phyloP scores from a whole-genome alignment of 208 protist genomes.

The Crithidia thermophila region DNA sequence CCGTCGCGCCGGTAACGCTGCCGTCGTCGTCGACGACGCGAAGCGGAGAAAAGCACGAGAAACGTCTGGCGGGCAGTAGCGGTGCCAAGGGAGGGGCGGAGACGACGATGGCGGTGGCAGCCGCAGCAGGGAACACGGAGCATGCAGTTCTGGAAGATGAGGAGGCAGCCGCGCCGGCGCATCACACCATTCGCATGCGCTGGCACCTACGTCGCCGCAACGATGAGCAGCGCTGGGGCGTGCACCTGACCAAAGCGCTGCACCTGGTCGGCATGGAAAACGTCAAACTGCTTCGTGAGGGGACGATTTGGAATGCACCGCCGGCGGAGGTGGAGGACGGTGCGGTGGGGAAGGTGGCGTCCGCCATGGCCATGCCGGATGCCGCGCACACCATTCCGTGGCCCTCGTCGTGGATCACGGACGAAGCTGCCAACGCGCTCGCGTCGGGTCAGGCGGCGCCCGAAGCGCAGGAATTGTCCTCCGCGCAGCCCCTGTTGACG shows the following conservation, averaged over 20 bases:
- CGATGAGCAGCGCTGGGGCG: conserved; percentile 64
- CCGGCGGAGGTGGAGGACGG: background rate
- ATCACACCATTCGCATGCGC: conserved; percentile 30
- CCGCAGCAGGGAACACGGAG: background rate
- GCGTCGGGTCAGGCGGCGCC: conserved; percentile 31
- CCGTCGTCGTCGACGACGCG: background rate
- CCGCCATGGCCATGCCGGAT: background rate
- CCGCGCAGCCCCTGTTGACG: background rate
- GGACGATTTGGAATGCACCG: conserved; percentile 9
- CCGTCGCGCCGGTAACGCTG: background rate
- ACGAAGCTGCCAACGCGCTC: background rate
- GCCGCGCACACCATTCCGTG: conserved; percentile 11
- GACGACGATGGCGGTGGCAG: background rate
- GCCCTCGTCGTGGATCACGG: conserved; percentile 23
- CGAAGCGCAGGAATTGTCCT: conserved; percentile 33
- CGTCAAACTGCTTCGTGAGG: conserved; percentile 21
- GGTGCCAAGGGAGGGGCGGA: background rate
- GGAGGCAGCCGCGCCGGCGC: background rate
- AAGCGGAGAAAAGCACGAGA: background rate
- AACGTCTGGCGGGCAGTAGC: too few species aligned
- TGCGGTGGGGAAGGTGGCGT: background rate
- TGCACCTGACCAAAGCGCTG: conserved; percentile 62
- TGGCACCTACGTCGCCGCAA: conserved; percentile 53
- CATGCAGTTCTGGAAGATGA: too few species aligned
- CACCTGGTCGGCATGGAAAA: conserved; percentile 57